Base-by-base conservation (phyloP, 208 protist genomes). In the Trypanosoma brucei region DNA sequence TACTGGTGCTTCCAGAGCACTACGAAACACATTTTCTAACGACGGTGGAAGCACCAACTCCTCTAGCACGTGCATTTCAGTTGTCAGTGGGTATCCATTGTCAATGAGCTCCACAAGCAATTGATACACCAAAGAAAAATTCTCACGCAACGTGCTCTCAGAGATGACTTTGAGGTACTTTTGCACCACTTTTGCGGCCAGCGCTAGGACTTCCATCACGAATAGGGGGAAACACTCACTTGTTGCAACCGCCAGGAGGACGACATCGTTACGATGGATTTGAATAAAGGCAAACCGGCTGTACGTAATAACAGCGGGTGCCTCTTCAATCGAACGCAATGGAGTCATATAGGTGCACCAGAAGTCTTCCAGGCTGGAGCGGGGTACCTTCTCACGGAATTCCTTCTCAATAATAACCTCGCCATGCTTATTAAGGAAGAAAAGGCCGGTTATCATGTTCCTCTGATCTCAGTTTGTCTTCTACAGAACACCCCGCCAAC, bases 61-160 rank as follows among this genome's bases (percentile, higher is more conserved):
- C 70, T 96, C 84, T 31, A 97, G 58, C 9, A 80, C 61, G 52
- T 78, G 81, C 51, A 84, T 75, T 59, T 97, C 86, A 11, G 88
- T 96, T 33, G 83, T 94, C 14, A 97, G 70, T 9, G 94, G 94
- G 65, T 95, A 96, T 8, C 94, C 94, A 65, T 91, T 85, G 71
- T 97, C 90, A 51, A 96, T 74, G 35, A 97, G 77, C 75, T 97
- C 91, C 63, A 96, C 87, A 40, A 97, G 69, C 1, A 97, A 65
- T 72, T 97, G 91, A 69, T 93, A 97, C 9, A 95, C 81, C 36
- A 82, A 74, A 3, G 92, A 91, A 60, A 97, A 97, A 65, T 96
- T 92, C 46, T 97, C 87, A 3, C 90, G 73, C 33, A 97, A 52
- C 0, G 77, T 87, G 55, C 78, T 76, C 66, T 96, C 89, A 0